A percentile compares a stretch with the other conserved stretches of the same genome.
Conservation (phyloP, 805 yeast genomes). For the Tetrapisispora taiwanensis region DNA sequence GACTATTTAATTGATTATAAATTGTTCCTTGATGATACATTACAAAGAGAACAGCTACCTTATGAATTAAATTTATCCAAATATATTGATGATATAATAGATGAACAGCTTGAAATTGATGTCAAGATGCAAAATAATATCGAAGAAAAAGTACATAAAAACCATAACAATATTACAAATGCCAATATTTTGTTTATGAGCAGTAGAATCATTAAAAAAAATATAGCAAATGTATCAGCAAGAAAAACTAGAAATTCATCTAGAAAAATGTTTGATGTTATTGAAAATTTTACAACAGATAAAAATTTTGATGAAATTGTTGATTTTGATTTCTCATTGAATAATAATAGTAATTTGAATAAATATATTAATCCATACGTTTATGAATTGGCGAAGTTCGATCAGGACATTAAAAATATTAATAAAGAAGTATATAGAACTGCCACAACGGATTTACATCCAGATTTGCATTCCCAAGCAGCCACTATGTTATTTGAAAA, state of each 20-base stretch:
- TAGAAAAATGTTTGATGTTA: constrained; percentile 15
- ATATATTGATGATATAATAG: not conserved
- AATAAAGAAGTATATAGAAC: constrained; percentile 10
- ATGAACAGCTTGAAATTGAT: not conserved
- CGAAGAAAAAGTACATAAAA: not conserved
- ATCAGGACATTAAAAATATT: constrained; percentile 8
- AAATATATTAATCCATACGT: constrained; percentile 20
- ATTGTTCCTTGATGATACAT: constrained; percentile 13
- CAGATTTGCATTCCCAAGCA: constrained; percentile 13
- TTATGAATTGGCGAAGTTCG: constrained; percentile 19
- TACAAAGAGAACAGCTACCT: constrained; percentile 10
- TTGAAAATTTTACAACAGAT: constrained; percentile 14
- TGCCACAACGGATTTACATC: constrained; percentile 8
- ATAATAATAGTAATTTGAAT: constrained; percentile 7
- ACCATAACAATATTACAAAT: constrained; percentile 6
- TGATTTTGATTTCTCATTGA: constrained; percentile 8
- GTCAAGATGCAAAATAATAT: not conserved
- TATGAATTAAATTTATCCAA: constrained; percentile 17
- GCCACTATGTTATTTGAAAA: constrained; percentile 13
- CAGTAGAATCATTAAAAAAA: constrained; percentile 7
- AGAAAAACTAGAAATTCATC: constrained; percentile 25
- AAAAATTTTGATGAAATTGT: constrained; percentile 10
- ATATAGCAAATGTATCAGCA: constrained; percentile 3
- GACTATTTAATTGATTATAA: constrained; percentile 25
- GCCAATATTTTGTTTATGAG: constrained; percentile 10